phyloP scores from a whole-genome alignment of 2,329 filamentous ascomycete genomes.

The Fusarium foetens region DNA sequence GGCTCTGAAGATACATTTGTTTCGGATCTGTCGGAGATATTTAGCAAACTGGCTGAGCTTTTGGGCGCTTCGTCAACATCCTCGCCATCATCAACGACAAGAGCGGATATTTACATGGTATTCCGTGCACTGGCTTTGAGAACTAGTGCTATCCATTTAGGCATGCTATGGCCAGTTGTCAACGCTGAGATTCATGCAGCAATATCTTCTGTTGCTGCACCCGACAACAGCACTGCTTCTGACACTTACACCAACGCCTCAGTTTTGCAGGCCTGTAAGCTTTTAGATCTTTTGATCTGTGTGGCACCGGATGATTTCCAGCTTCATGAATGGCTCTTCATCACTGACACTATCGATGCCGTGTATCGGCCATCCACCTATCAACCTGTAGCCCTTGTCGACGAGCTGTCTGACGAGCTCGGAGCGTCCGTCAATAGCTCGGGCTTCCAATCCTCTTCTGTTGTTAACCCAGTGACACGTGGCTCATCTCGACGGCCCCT shows the following conservation, averaged over 20 bases:
- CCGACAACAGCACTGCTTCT: slow-evolving; percentile 68
- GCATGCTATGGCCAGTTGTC: slow-evolving; percentile 88
- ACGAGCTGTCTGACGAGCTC: slow-evolving; percentile 84
- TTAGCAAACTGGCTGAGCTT: slow-evolving; percentile 88
- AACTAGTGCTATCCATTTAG: slow-evolving; percentile 81
- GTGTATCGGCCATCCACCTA: slow-evolving; percentile 81
- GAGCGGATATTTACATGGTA: slow-evolving; percentile 90
- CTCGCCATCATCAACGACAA: slow-evolving; percentile 88
- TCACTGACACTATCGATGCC: slow-evolving; percentile 96
- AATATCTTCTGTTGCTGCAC: slow-evolving; percentile 77
- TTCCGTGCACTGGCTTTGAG: slow-evolving; percentile 83
- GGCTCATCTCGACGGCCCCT: slow-evolving; percentile 59
- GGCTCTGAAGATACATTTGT: slow-evolving; percentile 83
- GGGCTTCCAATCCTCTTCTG: slow-evolving; percentile 50
- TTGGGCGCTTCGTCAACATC: slow-evolving; percentile 85
- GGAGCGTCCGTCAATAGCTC: slow-evolving; percentile 57
- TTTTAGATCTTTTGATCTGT: slow-evolving; percentile 88
- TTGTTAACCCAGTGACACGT: slow-evolving; percentile 50
- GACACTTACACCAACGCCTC: slow-evolving; percentile 82
- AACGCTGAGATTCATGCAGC: slow-evolving; percentile 86
- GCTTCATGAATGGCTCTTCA: slow-evolving; percentile 97
- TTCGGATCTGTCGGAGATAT: slow-evolving; percentile 74
- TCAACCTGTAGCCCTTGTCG: slow-evolving; percentile 79
- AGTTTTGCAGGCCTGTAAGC: slow-evolving; percentile 90
- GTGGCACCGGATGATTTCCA: slow-evolving; percentile 95